These are phyloP conservation scores for Globisporangium nunn DNA, from an alignment of 352 stramenopile genomes.

Conservation along the genomic window DNA sequence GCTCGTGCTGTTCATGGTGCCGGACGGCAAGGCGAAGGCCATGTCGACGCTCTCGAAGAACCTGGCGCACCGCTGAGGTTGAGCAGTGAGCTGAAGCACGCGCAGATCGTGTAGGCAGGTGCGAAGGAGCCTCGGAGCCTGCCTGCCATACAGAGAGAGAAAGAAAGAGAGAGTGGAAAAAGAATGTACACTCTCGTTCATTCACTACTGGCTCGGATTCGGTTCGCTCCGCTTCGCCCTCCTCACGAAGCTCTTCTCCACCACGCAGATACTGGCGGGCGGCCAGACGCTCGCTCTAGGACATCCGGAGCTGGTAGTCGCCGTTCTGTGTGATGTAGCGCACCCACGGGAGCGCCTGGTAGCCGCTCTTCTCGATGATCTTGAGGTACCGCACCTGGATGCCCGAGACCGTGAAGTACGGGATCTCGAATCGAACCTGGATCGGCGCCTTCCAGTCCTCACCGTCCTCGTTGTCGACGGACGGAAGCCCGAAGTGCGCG, in stretches of 20 bases:
- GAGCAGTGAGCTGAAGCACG: no score
- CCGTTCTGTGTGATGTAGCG: conserved; percentile 99
- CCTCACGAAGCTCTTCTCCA: no score
- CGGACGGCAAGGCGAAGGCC: conserved; percentile 93
- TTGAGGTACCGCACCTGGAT: conserved; percentile 99
- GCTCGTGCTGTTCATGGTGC: conserved; percentile 98
- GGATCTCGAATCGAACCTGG: conserved; percentile 96
- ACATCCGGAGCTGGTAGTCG: conserved; percentile 99
- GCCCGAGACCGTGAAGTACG: conserved; percentile 94
- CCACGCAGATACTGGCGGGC: no score
- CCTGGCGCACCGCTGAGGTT: conserved; percentile 61
- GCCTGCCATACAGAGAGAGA: no score
- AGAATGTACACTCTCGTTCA: no score
- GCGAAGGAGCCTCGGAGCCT: no score
- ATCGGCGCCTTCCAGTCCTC: conserved; percentile 90
- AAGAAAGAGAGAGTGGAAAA: no score
- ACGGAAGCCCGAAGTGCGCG: conserved; percentile 98
- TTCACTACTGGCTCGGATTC: no score
- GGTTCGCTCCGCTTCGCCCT: no score
- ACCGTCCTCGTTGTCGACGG: conserved; percentile 86
- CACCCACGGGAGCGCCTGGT: conserved; percentile 99
- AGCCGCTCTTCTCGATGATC: conserved; percentile 99
- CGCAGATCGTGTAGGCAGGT: no score
- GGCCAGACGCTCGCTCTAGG: conserved; percentile 7
- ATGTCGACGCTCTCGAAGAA: conserved; percentile 88